phyloP scores from a whole-genome alignment of 208 protist species.

The Kentomonas sorsogonicus region DNA sequence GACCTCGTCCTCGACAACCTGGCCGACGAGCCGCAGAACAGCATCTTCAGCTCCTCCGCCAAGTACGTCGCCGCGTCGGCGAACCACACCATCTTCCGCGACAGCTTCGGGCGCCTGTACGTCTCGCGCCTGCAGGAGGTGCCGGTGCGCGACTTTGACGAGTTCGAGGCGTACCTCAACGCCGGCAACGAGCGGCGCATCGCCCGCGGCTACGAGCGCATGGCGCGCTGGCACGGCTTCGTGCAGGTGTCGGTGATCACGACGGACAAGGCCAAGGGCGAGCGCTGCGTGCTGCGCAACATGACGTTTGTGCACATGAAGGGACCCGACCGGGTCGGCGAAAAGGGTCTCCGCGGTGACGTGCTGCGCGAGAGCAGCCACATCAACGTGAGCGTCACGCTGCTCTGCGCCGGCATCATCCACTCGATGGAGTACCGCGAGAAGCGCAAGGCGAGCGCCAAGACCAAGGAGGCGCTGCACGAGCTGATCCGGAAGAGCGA shows the following conservation, averaged over 20 bases:
- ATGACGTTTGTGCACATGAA: slow-evolving; percentile 90
- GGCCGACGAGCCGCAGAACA: slow-evolving; percentile 15
- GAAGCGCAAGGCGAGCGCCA: slow-evolving; percentile 28
- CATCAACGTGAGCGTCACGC: slow-evolving; percentile 82
- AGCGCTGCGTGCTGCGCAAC: slow-evolving; percentile 53
- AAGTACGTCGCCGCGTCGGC: slow-evolving; percentile 6
- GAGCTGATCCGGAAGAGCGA: slow-evolving; percentile 73
- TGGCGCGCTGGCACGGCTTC: slow-evolving; percentile 84
- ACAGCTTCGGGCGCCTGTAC: slow-evolving; percentile 61
- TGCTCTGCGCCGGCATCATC: slow-evolving; percentile 76
- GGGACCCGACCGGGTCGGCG: slow-evolving; percentile 72
- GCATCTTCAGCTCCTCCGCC: slow-evolving; percentile 4
- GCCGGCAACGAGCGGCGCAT: slow-evolving; percentile 51
- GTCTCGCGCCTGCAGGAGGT: slow-evolving; percentile 65
- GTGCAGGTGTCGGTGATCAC: slow-evolving; percentile 75
- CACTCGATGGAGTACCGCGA: slow-evolving; percentile 79
- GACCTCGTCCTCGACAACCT: slow-evolving; percentile 74
- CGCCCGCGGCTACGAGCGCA: slow-evolving; percentile 35
- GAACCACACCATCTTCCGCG: slow-evolving; percentile 51
- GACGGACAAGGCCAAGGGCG: slow-evolving; percentile 42
- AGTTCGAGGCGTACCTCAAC: slow-evolving; percentile 65
- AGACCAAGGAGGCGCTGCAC: slow-evolving; percentile 47
- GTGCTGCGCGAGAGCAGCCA: slow-evolving; percentile 43
- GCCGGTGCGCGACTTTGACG: slow-evolving; percentile 43
- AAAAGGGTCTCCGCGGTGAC: slow-evolving; percentile 45